phyloP scores from a whole-genome alignment of 768 basidiomycete genomes.

The Macrolepiota albuminosa region DNA sequence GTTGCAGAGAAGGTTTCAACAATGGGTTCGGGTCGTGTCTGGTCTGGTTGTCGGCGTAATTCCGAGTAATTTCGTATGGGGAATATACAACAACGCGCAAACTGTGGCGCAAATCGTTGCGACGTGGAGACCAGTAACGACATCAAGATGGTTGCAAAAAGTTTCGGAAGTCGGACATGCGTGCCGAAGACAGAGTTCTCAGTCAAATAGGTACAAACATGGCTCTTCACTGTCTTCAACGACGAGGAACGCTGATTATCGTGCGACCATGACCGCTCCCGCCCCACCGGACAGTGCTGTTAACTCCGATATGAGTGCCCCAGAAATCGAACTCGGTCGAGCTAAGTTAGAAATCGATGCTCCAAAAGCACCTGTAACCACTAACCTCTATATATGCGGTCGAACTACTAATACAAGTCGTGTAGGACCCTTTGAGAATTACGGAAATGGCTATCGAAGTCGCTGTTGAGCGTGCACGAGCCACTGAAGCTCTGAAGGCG shows the following conservation, averaged over 20 bases:
- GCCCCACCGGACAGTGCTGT: not conserved
- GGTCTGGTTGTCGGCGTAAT: slow-evolving; percentile 16
- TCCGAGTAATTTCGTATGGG: slow-evolving; percentile 13
- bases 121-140: slow-evolving; percentile 6
- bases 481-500: slow-evolving; percentile 54
- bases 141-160: slow-evolving; percentile 3
- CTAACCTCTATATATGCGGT: slow-evolving; percentile 10
- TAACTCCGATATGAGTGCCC: not conserved
- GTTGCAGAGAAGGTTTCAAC: slow-evolving; percentile 24
- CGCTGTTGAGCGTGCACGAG: slow-evolving; percentile 46
- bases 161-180: not conserved
- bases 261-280: slow-evolving; percentile 1
- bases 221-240: not conserved
- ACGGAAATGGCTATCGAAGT: slow-evolving; percentile 53
- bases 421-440: slow-evolving; percentile 40
- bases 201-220: slow-evolving; percentile 10
- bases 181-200: not conserved
- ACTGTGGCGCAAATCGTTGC: slow-evolving; percentile 6
- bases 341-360: slow-evolving; percentile 14
- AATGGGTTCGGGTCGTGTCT: slow-evolving; percentile 12
- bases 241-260: slow-evolving; percentile 1
- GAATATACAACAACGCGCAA: not conserved
- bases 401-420: not conserved
- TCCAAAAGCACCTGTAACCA: slow-evolving; percentile 14
- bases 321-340: slow-evolving; percentile 6